Conservation (phyloP, 139 green algal genomes). For the Chlorella vulgaris region DNA sequence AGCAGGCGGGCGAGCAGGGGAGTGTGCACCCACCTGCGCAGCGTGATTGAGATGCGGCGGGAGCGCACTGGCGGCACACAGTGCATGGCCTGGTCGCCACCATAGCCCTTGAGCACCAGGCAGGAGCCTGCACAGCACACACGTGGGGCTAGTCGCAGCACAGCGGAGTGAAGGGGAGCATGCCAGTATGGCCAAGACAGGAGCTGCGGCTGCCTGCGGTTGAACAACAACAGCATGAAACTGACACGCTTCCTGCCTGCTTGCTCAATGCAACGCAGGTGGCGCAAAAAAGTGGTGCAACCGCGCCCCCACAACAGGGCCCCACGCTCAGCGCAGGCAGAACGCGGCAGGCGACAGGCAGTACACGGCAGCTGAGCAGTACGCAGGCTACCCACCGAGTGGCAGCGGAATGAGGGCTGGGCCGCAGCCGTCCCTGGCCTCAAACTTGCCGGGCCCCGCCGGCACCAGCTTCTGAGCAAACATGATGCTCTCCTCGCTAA, state of each 20-base stretch:
- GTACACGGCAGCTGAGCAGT: too few relatives aligned
- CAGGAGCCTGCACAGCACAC: constrained; percentile 38
- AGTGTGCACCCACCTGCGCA: constrained; percentile 38
- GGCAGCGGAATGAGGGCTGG: constrained; percentile 33
- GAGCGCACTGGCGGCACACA: constrained; percentile 56
- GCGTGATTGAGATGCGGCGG: constrained; percentile 63
- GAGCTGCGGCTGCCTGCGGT: too few relatives aligned
- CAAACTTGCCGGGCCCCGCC: constrained; percentile 44
- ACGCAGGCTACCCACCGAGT: constrained; percentile 14
- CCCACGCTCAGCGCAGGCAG: too few relatives aligned
- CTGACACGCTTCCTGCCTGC: too few relatives aligned
- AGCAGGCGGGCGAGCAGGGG: background rate
- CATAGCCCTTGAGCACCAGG: constrained; percentile 59
- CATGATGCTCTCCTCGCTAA: constrained; percentile 58
- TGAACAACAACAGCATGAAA: too few relatives aligned
- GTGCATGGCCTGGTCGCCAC: constrained; percentile 64
- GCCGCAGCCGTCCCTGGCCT: background rate
- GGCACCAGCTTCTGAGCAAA: constrained; percentile 49
- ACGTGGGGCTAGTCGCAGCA: background rate
- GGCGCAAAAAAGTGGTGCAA: too few relatives aligned
- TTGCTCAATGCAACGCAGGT: too few relatives aligned
- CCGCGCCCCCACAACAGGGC: too few relatives aligned
- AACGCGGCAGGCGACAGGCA: too few relatives aligned
- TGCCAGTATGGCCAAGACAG: background rate
- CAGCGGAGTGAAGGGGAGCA: background rate